phyloP scores from a whole-genome alignment of 805 yeast species.

The Kodamaea nitidulidarum region DNA sequence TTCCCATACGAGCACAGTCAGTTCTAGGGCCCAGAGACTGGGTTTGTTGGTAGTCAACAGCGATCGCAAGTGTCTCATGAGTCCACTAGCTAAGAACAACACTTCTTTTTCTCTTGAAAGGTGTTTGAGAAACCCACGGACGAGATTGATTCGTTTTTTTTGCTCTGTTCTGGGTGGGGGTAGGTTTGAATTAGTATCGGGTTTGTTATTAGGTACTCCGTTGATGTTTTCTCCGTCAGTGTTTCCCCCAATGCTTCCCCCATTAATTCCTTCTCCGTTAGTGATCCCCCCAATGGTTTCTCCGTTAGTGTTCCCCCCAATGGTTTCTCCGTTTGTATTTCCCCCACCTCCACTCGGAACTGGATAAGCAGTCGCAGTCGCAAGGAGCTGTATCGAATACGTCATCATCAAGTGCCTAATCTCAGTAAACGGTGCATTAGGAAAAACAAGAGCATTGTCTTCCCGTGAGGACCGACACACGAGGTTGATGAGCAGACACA shows the following conservation, averaged over 20 bases:
- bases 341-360: constrained; percentile 43
- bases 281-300: too few species aligned
- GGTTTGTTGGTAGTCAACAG: constrained; percentile 21
- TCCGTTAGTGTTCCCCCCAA: too few species aligned
- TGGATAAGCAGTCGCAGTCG: constrained; percentile 60
- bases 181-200: too few species aligned
- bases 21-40: constrained; percentile 50
- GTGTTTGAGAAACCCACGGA: constrained; percentile 11
- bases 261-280: too few species aligned
- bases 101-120: constrained; percentile 50
- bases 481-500: constrained; percentile 69
- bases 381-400: constrained; percentile 57
- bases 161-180: too few species aligned
- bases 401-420: constrained; percentile 47
- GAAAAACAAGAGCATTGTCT: constrained; percentile 44
- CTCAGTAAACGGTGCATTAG: constrained; percentile 28
- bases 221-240: too few species aligned
- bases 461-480: constrained; percentile 48
- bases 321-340: too few species aligned
- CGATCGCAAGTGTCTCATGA: constrained; percentile 46
- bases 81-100: constrained; percentile 42
- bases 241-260: too few species aligned
- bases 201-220: too few species aligned
- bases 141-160: background rate
- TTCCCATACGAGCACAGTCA: constrained; percentile 70